Evolutionary conservation across 192 early-diverging fungal genomes (phyloP), one percentile per base, ranked within the genome.

Genomic region (Umbelopsis isabellina): DNA sequence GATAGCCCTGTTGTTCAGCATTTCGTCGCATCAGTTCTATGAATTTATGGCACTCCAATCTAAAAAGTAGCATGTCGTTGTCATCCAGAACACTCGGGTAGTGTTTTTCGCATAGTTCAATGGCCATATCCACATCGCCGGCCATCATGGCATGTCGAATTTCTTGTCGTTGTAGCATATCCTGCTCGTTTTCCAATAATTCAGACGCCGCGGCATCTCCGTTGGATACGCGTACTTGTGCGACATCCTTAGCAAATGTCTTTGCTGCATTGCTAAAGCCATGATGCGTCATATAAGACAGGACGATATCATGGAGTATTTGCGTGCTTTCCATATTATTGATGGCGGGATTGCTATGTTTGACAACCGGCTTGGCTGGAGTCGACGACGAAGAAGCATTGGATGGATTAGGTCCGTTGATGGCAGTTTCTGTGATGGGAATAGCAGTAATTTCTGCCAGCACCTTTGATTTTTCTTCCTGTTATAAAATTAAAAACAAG

Each of bases 11-110:
- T 35, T 61, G 55, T 16, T 61, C 55, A 18, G 55, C 55, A 35
- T 61, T 35, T n/a, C 33, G 55, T 61, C 55, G 55, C 48, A 97
- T 88, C 82, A 96, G 85, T 83, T 97, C 94, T 20, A 97, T 85
- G 76, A 97, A 97, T 73, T 93, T 87, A 48, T 86, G 90, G 73
- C 96, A 95, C 22, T 88, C 82, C 37, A 98, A 85, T 64, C 86
- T 86, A 65, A 97, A 95, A 50, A 86, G 78, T 49, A 97, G 77
- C 47, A 86, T 76, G 45, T 83, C 84, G 66, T 94, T 85, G 15
- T 81, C 73, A 8, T 70, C 27, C 12, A 96, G 79, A 21, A 97
- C 79, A 0, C 53, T 71, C 0, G 96, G 93, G 69, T 91, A 96
- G 44, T 85, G 79, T 13, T 79, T 65, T 47, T 93, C 83, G 45